Evolutionary conservation across 1,284 basidiomycete species (phyloP).

Genomic region (Leccinum solheimii): DNA sequence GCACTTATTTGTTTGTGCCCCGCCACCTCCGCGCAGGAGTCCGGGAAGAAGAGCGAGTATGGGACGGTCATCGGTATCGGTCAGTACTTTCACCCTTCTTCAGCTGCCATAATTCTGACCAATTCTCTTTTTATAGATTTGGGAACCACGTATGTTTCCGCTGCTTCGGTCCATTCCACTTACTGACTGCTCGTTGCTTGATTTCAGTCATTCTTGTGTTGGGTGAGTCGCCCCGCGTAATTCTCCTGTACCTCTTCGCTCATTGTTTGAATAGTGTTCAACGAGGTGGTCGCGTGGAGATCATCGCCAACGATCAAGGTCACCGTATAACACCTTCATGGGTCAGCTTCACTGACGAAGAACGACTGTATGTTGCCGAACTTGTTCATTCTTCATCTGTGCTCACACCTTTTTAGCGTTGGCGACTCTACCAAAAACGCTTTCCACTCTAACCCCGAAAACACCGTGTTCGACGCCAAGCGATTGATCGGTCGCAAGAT

Average conservation of each 20-base stretch:
- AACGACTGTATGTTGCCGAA: slow-evolving; percentile 73
- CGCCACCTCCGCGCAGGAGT: slow-evolving; percentile 57
- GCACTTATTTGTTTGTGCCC: slow-evolving; percentile 66
- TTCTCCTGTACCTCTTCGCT: neutral
- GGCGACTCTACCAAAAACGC: slow-evolving; percentile 82
- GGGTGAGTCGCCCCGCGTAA: slow-evolving; percentile 45
- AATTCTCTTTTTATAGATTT: slow-evolving; percentile 51
- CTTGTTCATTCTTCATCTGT: neutral
- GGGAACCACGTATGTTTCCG: slow-evolving; percentile 68
- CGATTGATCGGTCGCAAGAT: slow-evolving; percentile 92
- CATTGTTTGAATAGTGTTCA: slow-evolving; percentile 65
- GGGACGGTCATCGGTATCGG: slow-evolving; percentile 97
- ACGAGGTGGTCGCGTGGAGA: slow-evolving; percentile 91
- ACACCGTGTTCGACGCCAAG: slow-evolving; percentile 98
- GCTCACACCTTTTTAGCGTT: slow-evolving; percentile 45
- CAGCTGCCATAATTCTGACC: slow-evolving; percentile 17
- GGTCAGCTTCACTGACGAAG: slow-evolving; percentile 89
- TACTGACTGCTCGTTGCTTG: slow-evolving; percentile 26
- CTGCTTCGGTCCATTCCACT: slow-evolving; percentile 1
- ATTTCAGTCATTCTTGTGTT: slow-evolving; percentile 71
- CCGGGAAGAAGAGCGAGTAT: slow-evolving; percentile 58
- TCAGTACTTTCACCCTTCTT: slow-evolving; percentile 39
- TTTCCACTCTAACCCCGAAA: slow-evolving; percentile 82
- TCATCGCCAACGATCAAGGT: slow-evolving; percentile 97
- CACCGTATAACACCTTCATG: slow-evolving; percentile 97